Percentiles rank a stretch among this genome's conserved stretches.
Evolutionary conservation across 2,329 filamentous ascomycete species (phyloP).

Genomic region (Colletotrichum paranaense): DNA sequence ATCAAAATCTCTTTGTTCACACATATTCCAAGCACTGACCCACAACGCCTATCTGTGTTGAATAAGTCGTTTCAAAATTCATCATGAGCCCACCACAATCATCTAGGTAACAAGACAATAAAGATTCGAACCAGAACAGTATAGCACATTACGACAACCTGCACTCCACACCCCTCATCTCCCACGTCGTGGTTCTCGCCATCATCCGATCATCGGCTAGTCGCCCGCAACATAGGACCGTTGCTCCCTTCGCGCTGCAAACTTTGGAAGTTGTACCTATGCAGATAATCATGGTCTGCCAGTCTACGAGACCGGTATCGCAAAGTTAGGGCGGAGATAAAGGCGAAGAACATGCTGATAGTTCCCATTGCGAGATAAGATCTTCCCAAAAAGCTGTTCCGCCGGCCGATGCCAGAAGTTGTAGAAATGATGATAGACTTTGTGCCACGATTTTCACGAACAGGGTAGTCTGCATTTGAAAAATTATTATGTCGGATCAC

Average conservation of each 20-base stretch:
- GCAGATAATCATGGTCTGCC: conserved; percentile 9
- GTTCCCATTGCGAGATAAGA: not conserved
- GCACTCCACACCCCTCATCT: too few species aligned
- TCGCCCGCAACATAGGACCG: not conserved
- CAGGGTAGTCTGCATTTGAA: not conserved
- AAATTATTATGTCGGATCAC: too few species aligned
- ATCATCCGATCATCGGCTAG: not conserved
- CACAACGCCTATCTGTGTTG: not conserved
- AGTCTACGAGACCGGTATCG: not conserved
- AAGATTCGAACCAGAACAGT: too few species aligned
- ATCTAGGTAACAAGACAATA: too few species aligned
- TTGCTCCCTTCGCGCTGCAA: conserved; percentile 1
- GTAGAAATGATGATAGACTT: conserved; percentile 1
- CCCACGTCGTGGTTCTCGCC: not conserved
- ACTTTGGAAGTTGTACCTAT: not conserved
- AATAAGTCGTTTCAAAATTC: too few species aligned
- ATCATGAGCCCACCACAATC: too few species aligned
- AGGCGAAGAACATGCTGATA: not conserved
- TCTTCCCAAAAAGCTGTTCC: not conserved
- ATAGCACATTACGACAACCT: too few species aligned
- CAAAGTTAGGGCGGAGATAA: not conserved
- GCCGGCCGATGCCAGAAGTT: not conserved
- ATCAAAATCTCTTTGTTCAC: too few species aligned
- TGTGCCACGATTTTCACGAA: not conserved
- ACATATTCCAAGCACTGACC: not conserved